Conservation (phyloP, 306 rosid genomes). For the Prunus armeniaca region DNA sequence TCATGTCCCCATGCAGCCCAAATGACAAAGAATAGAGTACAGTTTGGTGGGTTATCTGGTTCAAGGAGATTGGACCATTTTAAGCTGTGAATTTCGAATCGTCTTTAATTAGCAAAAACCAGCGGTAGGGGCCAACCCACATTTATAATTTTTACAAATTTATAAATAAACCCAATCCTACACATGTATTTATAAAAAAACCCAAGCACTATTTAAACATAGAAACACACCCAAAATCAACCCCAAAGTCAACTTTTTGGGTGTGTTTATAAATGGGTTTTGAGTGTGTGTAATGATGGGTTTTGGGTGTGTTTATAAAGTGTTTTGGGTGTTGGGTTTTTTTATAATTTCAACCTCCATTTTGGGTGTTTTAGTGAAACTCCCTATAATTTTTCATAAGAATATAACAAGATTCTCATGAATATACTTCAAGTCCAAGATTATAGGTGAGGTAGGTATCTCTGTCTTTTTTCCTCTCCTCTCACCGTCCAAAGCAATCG, state of each 20-base stretch:
- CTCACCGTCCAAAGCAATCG: not conserved
- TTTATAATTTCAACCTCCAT: too few species aligned
- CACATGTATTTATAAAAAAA: too few species aligned
- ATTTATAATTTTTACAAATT: not conserved
- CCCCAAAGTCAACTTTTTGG: too few species aligned
- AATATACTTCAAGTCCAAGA: not conserved
- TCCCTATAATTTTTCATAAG: not conserved
- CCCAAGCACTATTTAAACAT: too few species aligned
- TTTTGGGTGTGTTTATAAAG: too few species aligned
- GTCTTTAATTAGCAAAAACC: not conserved
- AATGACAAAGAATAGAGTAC: not conserved
- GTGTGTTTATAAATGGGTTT: too few species aligned
- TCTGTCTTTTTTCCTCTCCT: not conserved
- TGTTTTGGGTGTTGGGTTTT: too few species aligned
- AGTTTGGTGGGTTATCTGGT: not conserved
- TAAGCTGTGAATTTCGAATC: too few species aligned
- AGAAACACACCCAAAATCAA: too few species aligned
- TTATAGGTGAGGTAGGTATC: not conserved
- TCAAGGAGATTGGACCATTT: conserved; percentile 18
- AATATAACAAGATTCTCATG: not conserved
- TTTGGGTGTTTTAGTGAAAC: too few species aligned
- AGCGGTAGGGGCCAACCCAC: not conserved
- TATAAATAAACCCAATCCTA: too few species aligned
- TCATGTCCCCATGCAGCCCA: not conserved
- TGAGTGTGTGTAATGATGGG: too few species aligned